These are phyloP conservation scores for Globisporangium uncinulatum DNA, from an alignment of 352 stramenopile genomes.

Conservation along the genomic window DNA sequence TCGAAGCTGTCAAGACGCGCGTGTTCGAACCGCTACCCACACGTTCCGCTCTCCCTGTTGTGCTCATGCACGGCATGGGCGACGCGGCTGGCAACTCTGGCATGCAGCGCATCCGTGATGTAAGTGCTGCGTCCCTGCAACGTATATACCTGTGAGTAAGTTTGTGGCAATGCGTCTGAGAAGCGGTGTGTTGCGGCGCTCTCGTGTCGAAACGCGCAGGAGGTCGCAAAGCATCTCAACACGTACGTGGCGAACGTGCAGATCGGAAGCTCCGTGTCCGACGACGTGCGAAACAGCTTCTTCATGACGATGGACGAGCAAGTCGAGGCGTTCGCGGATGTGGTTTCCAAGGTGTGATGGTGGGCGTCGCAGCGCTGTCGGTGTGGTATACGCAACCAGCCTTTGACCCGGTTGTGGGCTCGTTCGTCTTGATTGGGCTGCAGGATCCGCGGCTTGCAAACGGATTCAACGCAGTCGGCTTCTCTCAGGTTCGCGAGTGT, in stretches of 20 bases:
- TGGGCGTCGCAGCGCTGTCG: not conserved
- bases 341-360: conserved; percentile 55
- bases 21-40: conserved; percentile 24
- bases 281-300: conserved; percentile 93
- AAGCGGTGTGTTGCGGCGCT: too few species aligned
- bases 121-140: conserved; percentile 12
- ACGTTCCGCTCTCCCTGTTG: conserved; percentile 42
- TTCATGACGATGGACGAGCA: conserved; percentile 91
- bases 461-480: conserved; percentile 93
- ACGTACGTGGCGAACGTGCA: conserved; percentile 87
- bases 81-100: conserved; percentile 89
- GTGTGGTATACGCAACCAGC: not conserved
- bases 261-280: conserved; percentile 70
- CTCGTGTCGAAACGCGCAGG: conserved; percentile 18
- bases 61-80: conserved; percentile 94
- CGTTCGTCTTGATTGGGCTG: not conserved
- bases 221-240: conserved; percentile 67
- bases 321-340: conserved; percentile 86
- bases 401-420: not conserved
- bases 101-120: conserved; percentile 82
- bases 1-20: not conserved
- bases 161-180: too few species aligned
- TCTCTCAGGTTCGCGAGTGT: conserved; percentile 75
- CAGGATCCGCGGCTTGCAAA: conserved; percentile 74
- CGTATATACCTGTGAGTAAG: not conserved